Conservation (phyloP, 2,329 filamentous ascomycete genomes). For the Aspergillus jensenii region DNA sequence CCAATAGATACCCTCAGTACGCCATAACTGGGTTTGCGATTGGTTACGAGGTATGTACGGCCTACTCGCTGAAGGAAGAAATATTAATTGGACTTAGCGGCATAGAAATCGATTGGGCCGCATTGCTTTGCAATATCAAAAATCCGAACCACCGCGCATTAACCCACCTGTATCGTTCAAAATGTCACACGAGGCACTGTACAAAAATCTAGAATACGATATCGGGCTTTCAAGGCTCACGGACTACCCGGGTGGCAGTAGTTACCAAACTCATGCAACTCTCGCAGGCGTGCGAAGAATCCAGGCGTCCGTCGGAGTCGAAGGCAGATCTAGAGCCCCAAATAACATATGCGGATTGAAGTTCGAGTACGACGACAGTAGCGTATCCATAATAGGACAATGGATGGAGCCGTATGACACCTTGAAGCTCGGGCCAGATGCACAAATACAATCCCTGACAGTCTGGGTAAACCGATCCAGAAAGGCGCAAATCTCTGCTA, state of each 20-base stretch:
- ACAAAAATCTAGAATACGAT: slow-evolving; percentile 1
- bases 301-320: slow-evolving; percentile 4
- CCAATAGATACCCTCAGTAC: background rate
- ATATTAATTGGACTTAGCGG: background rate
- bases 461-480: slow-evolving; percentile 7
- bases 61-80: background rate
- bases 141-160: no score
- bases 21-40: background rate
- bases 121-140: background rate
- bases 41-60: background rate
- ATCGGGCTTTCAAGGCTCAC: slow-evolving; percentile 6
- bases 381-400: slow-evolving; percentile 10
- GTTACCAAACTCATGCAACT: slow-evolving; percentile 14
- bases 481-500: slow-evolving; percentile 4
- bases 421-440: slow-evolving; percentile 3
- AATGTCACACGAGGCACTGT: background rate
- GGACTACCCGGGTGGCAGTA: background rate
- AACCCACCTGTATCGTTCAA: no score
- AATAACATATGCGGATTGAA: slow-evolving; percentile 10
- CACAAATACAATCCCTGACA: slow-evolving; percentile 6
- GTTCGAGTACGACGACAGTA: slow-evolving; percentile 8
- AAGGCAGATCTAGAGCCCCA: slow-evolving; percentile 2
- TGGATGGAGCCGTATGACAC: slow-evolving; percentile 5
- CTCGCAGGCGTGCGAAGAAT: slow-evolving; percentile 9
- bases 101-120: background rate